Evolutionary conservation across 176 grass and related monocot species (phyloP).

Genomic region (Rhynchospora tenuis): DNA sequence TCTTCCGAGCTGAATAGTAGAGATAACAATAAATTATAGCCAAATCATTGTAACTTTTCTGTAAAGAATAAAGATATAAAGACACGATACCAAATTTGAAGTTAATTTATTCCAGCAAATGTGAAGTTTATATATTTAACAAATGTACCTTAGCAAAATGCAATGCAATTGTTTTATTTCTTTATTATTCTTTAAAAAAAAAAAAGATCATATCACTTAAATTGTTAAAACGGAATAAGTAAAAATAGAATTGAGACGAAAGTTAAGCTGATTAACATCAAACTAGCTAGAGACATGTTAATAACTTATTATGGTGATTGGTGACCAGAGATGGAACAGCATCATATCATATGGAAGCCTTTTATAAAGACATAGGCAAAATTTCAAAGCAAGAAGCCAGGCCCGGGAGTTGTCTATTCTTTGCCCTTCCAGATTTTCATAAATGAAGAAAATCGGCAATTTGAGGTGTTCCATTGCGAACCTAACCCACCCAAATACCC

Average conservation of each 20-base stretch:
- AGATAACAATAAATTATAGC: background rate
- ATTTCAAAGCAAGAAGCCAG: too few species aligned
- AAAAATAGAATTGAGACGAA: background rate
- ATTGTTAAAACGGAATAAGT: background rate
- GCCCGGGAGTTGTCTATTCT: too few species aligned
- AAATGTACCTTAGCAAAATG: too few species aligned
- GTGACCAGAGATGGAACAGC: too few species aligned
- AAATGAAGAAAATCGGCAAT: too few species aligned
- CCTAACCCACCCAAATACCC: background rate
- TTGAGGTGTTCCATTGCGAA: too few species aligned
- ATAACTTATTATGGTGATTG: too few species aligned
- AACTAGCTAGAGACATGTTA: too few species aligned
- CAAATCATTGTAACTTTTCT: background rate
- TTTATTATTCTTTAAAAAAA: too few species aligned
- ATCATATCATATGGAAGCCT: too few species aligned
- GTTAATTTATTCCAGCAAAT: background rate
- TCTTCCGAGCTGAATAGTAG: slow-evolving; percentile 44
- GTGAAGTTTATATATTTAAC: background rate
- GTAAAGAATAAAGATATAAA: background rate
- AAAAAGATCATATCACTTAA: background rate
- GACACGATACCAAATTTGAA: background rate
- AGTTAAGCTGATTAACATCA: background rate
- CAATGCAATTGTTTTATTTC: background rate
- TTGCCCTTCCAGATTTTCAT: too few species aligned
- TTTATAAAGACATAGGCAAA: too few species aligned